Base-by-base conservation (phyloP, 2,329 filamentous ascomycete species). In the Trichoderma sp. region DNA sequence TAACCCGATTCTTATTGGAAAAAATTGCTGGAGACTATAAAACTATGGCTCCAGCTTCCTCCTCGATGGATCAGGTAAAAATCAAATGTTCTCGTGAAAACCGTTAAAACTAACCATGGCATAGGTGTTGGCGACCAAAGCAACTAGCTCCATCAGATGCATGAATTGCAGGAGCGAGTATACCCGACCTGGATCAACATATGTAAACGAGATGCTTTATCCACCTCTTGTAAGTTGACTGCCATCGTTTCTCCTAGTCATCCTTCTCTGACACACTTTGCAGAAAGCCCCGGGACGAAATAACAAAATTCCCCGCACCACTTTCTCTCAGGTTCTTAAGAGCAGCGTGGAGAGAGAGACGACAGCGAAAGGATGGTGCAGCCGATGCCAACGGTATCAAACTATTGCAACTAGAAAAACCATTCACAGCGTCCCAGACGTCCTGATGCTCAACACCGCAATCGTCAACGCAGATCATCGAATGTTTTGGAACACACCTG, bases 261-360 rank as follows among this genome's bases (percentile, higher is more conserved):
- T 32, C 30, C n/a, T 59, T 58, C 11, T 24, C 64, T 59, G 4
- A 66, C n/a, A 2, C n/a, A n/a, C 4, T 30, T 14, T 64, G 4
- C 69, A 86, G 80, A 87, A 88, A 77, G 71, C 81, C 5, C 78
- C 81, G 7, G 76, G 77, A 24, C 80, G 87, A 66, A 86, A 83
- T 68, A 77, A 81, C 54, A 86, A 85, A 78, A 79, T 81, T 59
- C 84, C 80, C 64, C 86, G 83, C 77, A 85, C 83, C 74, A 92
- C 86, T 63, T 99, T 99, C 77, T 97, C 94, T 0, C 92, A 96
- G 75, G 89, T 97, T 58, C 83, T 99, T n/a, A 97, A 97, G 78
- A 89, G 89, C 64, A 97, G 94, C 72, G 90, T 99, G 34, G 95
- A 98, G 79, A 86, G 93, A 65, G 93, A 97, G 77, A 91, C 92